These are phyloP conservation scores for Candida tetrigidarum DNA, from an alignment of 1,139 yeast species.

Conservation along the genomic window DNA sequence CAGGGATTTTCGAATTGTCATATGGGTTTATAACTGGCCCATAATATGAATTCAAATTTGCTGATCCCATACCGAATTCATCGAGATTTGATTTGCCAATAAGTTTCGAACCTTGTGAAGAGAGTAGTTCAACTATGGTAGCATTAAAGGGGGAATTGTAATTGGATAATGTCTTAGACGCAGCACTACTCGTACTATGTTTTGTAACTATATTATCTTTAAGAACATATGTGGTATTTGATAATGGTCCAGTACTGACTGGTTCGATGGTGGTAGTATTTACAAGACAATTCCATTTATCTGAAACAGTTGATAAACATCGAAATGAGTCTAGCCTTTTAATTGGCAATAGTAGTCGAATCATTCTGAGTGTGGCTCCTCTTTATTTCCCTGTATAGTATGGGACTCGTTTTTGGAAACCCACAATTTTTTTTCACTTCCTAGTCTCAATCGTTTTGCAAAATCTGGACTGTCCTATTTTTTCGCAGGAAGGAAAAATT, in stretches of 20 bases:
- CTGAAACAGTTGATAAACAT: background rate
- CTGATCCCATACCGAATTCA: constrained; percentile 97
- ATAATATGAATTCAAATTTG: constrained; percentile 56
- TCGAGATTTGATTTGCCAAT: constrained; percentile 93
- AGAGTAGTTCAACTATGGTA: constrained; percentile 64
- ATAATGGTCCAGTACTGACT: constrained; percentile 6
- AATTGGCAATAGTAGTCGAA: background rate
- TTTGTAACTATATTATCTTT: constrained; percentile 83
- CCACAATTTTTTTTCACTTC: background rate
- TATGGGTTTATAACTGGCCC: constrained; percentile 78
- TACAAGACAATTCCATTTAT: constrained; percentile 15
- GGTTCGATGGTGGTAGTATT: constrained; percentile 8
- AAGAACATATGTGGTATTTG: constrained; percentile 23
- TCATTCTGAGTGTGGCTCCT: constrained; percentile 4
- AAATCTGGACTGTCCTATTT: too few relatives aligned
- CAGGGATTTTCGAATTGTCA: constrained; percentile 53
- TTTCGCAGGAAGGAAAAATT: background rate
- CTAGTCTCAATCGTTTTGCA: background rate
- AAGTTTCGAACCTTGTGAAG: constrained; percentile 52
- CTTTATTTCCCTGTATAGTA: background rate
- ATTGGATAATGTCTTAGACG: constrained; percentile 59
- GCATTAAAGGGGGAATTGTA: constrained; percentile 84
- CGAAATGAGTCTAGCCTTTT: constrained; percentile 1
- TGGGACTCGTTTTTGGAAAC: background rate
- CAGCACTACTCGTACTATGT: constrained; percentile 73